These are phyloP conservation scores for Papiliotrema terrestris DNA, from an alignment of 1,284 basidiomycete genomes.

Conservation along the genomic window DNA sequence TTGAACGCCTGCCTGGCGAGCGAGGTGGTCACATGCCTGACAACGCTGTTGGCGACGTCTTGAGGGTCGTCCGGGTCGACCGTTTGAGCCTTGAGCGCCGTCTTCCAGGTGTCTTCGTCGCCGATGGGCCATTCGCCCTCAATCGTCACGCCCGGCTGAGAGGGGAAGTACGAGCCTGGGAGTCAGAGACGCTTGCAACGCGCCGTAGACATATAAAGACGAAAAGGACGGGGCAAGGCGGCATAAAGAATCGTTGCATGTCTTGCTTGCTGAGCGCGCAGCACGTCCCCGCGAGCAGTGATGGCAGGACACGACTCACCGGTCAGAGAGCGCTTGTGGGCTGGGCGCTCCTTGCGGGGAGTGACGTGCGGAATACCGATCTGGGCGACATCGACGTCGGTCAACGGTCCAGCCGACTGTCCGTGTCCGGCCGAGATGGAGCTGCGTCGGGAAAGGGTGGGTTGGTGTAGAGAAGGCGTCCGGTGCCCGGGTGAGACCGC, in stretches of 20 bases:
- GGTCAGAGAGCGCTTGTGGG: constrained; percentile 42
- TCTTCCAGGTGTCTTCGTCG: constrained; percentile 75
- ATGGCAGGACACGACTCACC: constrained; percentile 22
- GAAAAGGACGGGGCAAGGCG: too few relatives aligned
- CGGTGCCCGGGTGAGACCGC: constrained; percentile 11
- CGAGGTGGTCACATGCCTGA: constrained; percentile 77
- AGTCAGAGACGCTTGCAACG: not conserved
- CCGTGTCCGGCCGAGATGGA: constrained; percentile 34
- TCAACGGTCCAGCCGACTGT: constrained; percentile 17
- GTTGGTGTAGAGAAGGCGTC: constrained; percentile 41
- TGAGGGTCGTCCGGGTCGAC: constrained; percentile 49
- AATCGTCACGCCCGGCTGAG: constrained; percentile 60
- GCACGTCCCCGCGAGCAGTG: too few relatives aligned
- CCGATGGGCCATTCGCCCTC: constrained; percentile 76
- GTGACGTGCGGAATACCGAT: constrained; percentile 43
- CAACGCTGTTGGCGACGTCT: constrained; percentile 70
- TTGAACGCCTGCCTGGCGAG: constrained; percentile 84
- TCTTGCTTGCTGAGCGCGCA: too few relatives aligned
- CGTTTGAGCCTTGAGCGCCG: constrained; percentile 47
- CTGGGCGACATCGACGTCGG: constrained; percentile 35
- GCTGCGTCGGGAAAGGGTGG: constrained; percentile 40
- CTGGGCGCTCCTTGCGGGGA: constrained; percentile 38
- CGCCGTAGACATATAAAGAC: too few relatives aligned
- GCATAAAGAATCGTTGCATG: too few relatives aligned
- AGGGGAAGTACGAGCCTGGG: constrained; percentile 46